Percentiles rank a stretch among this genome's conserved stretches.
These are phyloP conservation scores for Phytopythium litorale DNA, from an alignment of 352 stramenopile genomes.

Conservation along the genomic window DNA sequence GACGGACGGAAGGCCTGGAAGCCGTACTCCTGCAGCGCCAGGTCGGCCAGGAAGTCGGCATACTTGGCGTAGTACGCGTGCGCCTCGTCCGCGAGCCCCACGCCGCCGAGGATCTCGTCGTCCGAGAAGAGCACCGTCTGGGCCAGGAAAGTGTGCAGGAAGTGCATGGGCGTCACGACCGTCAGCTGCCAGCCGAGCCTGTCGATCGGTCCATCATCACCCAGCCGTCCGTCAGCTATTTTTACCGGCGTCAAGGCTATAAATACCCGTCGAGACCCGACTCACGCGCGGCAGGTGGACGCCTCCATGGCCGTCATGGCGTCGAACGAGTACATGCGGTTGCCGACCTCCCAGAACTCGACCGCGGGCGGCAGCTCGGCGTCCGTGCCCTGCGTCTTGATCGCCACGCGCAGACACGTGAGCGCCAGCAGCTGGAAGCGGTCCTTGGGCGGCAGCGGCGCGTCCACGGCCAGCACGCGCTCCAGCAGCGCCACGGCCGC, in stretches of 20 bases:
- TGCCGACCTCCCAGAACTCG: constrained; percentile 85
- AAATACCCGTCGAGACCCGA: constrained; percentile 5
- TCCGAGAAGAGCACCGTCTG: constrained; percentile 78
- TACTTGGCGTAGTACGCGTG: constrained; percentile 82
- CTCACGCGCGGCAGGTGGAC: constrained; percentile 38
- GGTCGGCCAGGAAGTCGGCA: constrained; percentile 81
- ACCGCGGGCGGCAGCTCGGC: constrained; percentile 76
- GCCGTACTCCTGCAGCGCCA: constrained; percentile 83
- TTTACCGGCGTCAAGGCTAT: not conserved
- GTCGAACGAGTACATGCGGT: constrained; percentile 80
- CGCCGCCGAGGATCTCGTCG: constrained; percentile 62
- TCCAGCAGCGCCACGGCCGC: constrained; percentile 82
- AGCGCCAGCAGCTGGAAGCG: constrained; percentile 81
- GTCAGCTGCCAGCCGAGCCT: constrained; percentile 75
- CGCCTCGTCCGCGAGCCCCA: constrained; percentile 69
- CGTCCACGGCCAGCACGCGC: constrained; percentile 45
- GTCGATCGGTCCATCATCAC: constrained; percentile 8
- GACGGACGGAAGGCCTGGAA: constrained; percentile 83
- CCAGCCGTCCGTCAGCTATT: not conserved
- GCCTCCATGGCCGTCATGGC: constrained; percentile 80
- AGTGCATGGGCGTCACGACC: constrained; percentile 71
- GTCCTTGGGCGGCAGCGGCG: constrained; percentile 56
- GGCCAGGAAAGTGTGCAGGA: constrained; percentile 75
- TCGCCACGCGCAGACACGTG: constrained; percentile 71
- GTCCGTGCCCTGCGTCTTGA: constrained; percentile 79